Evolutionary conservation across 2,329 filamentous ascomycete species (phyloP), one percentile per base, ranked within the genome.

Genomic region (Xylaria sp.): DNA sequence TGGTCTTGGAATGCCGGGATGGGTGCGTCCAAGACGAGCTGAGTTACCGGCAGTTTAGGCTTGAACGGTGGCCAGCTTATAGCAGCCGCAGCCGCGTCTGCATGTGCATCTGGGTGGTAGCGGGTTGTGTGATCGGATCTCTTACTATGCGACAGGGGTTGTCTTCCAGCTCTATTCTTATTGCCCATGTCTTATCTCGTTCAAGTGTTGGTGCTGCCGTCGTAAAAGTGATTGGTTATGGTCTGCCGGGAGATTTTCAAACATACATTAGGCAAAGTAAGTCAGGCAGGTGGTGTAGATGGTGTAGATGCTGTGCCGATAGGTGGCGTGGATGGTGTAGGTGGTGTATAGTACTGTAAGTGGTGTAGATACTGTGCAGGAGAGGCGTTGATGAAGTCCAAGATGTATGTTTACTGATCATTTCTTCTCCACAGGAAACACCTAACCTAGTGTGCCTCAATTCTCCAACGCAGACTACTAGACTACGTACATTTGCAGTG

Each of bases 41-140:
- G 86, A 55, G 86, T 82, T 53, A 91, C 81, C 54, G 92, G 91
- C 51, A 94, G 81, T 10, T 90, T 80, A 18, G 93, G 92, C 71
- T 86, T 87, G 78, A 97, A 89, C 25, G 83, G 81, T 42, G 93
- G 93, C 93, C 93, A 95, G 57, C 87, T 86, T 40, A 84, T 79
- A 53, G 81, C 75, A 10, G 77, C 64, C 18, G 71, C 47, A 21
- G 84, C 79, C 51, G 81, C 75, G 9, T 77, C 63, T 21, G 71
- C 44, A n/a, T 68, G 53, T 21, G 73, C 62, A 25, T 73, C 54
- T 32, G 61, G 67, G 60, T 66, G 32, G 60, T 66, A 29, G 40
- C 66, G 69, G 69, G 50, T 67, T 58, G 71, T 74, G 44, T 69
- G 73, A 68, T 68, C 64, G 54, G 69, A 47, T 63, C 57, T 65